These are phyloP conservation scores for Dissophora globulifera DNA, from an alignment of 192 early-diverging fungal species.

Conservation along the genomic window DNA sequence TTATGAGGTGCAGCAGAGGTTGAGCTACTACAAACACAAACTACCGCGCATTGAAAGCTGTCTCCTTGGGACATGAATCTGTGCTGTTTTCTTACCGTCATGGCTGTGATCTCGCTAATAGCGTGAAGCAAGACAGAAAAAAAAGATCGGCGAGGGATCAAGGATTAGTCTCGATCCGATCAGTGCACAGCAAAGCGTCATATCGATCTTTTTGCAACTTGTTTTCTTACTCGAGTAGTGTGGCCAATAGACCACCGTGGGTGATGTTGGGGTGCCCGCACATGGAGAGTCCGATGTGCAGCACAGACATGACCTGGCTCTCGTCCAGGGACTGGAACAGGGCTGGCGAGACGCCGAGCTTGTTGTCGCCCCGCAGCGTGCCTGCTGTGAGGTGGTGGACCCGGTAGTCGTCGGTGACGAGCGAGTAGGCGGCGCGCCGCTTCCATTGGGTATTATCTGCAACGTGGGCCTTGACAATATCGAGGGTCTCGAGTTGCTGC, in stretches of 20 bases:
- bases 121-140: background rate
- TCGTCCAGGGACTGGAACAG: slow-evolving; percentile 64
- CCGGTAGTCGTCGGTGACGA: slow-evolving; percentile 31
- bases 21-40: too few relatives aligned
- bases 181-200: too few relatives aligned
- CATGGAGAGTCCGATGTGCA: slow-evolving; percentile 75
- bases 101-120: slow-evolving; percentile 49
- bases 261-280: slow-evolving; percentile 84
- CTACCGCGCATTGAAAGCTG: too few relatives aligned
- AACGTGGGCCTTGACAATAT: slow-evolving; percentile 14
- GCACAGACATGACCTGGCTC: slow-evolving; percentile 50
- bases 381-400: slow-evolving; percentile 57
- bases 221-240: slow-evolving; percentile 67
- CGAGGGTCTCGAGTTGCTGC: slow-evolving; percentile 23
- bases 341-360: slow-evolving; percentile 61
- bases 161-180: background rate
- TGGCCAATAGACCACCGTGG: slow-evolving; percentile 82
- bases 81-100: slow-evolving; percentile 54
- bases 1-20: too few relatives aligned
- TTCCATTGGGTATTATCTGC: slow-evolving; percentile 20
- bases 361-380: slow-evolving; percentile 64
- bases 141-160: background rate
- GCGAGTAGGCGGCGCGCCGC: slow-evolving; percentile 38
- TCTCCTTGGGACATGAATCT: too few relatives aligned
- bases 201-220: background rate